Conservation (phyloP, 2,329 filamentous ascomycete species). For the Metarhizium brunneum region DNA sequence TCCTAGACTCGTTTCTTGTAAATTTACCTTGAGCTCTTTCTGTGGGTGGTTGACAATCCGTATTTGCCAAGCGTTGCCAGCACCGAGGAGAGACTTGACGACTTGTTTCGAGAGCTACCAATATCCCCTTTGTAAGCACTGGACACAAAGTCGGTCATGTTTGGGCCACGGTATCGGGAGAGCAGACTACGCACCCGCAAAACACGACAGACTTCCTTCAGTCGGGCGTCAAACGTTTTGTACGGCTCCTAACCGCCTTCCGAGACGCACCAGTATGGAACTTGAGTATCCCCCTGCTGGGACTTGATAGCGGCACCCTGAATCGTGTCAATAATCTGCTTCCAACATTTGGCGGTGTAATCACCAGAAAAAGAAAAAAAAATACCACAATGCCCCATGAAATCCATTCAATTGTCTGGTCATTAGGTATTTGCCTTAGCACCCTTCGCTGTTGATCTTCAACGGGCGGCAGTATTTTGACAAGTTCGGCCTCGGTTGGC, state of each 20-base stretch:
- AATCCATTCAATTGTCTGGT: slow-evolving; percentile 14
- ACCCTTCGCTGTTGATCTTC: slow-evolving; percentile 13
- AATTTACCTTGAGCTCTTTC: slow-evolving; percentile 14
- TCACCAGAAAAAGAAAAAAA: neutral
- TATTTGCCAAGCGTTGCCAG: slow-evolving; percentile 14
- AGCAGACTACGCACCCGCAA: slow-evolving; percentile 9
- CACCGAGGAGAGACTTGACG: slow-evolving; percentile 17
- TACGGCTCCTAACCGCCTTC: slow-evolving; percentile 21
- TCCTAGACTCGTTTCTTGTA: neutral
- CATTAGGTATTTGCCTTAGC: slow-evolving; percentile 11
- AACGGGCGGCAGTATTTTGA: slow-evolving; percentile 6
- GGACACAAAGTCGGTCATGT: neutral
- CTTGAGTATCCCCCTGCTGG: slow-evolving; percentile 16
- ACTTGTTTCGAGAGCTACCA: slow-evolving; percentile 3
- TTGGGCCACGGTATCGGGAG: neutral
- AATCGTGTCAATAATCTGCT: neutral
- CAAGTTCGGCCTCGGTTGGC: slow-evolving; percentile 7
- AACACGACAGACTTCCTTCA: slow-evolving; percentile 16
- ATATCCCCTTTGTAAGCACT: neutral
- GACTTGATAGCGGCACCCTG: slow-evolving; percentile 14
- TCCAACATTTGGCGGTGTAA: neutral
- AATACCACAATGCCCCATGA: slow-evolving; percentile 16
- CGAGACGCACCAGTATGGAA: slow-evolving; percentile 16
- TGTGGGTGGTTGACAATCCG: slow-evolving; percentile 17
- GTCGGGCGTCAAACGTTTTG: slow-evolving; percentile 12